Conservation (phyloP, 257 asterid genomes). For the Solanum neorickii region DNA sequence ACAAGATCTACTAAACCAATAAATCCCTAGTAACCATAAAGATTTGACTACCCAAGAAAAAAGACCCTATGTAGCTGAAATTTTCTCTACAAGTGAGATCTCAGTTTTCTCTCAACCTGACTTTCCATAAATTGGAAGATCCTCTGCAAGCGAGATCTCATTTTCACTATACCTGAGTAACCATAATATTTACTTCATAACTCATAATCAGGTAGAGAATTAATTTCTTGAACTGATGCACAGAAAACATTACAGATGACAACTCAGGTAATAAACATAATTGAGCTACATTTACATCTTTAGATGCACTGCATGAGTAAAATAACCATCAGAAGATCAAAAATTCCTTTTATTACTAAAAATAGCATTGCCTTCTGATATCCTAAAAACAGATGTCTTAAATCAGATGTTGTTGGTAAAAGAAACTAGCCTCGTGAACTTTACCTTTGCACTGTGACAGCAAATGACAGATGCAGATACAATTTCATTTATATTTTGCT, state of each 20-base stretch:
- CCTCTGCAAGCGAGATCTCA: neutral
- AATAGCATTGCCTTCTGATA: neutral
- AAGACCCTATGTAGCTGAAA: neutral
- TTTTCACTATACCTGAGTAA: neutral
- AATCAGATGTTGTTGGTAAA: neutral
- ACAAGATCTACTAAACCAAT: neutral
- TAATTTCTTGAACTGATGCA: neutral
- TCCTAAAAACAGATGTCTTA: neutral
- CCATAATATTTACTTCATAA: neutral
- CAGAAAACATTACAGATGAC: neutral
- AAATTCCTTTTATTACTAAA: neutral
- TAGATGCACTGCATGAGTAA: neutral
- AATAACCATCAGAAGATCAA: neutral
- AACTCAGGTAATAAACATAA: neutral
- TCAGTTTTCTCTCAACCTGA: neutral
- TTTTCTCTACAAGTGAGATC: neutral
- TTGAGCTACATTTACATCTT: neutral
- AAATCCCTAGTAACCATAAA: neutral
- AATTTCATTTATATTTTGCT: conserved; percentile 70
- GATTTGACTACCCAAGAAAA: neutral
- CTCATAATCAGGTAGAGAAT: neutral
- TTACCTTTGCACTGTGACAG: conserved; percentile 91
- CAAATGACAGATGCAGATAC: conserved; percentile 87
- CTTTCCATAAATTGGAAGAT: neutral
- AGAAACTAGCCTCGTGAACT: conserved; percentile 8